A percentile compares a stretch with the other conserved stretches of the same genome.
Evolutionary conservation across 345 rosid species (phyloP).

Genomic region (Hypericum androsaemum): DNA sequence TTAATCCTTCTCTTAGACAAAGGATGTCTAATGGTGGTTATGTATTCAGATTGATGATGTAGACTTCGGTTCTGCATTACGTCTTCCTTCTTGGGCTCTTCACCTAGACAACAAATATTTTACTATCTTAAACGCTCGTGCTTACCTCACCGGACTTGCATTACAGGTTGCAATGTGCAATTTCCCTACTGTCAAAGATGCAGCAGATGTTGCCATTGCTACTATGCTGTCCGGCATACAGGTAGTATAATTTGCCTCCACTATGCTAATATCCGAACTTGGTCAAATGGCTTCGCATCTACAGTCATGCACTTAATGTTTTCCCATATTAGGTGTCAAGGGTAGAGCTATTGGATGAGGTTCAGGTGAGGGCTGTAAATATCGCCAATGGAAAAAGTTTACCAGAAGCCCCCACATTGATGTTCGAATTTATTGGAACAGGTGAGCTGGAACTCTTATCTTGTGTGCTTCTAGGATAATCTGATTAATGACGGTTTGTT

Average conservation of each 20-base stretch:
- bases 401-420: slow-evolving; percentile 74
- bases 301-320: slow-evolving; percentile 13
- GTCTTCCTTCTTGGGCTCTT: too few relatives aligned
- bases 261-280: too few relatives aligned
- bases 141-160: not conserved
- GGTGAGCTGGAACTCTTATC: slow-evolving; percentile 29
- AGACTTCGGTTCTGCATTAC: too few relatives aligned
- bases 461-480: not conserved
- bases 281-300: not conserved
- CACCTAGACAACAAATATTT: too few relatives aligned
- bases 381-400: slow-evolving; percentile 74
- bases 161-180: slow-evolving; percentile 91
- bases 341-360: slow-evolving; percentile 85
- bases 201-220: slow-evolving; percentile 94
- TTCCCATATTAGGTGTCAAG: slow-evolving; percentile 56
- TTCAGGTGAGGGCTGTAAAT: slow-evolving; percentile 74
- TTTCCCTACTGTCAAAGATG: slow-evolving; percentile 86
- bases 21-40: too few relatives aligned
- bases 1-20: too few relatives aligned
- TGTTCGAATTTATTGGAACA: slow-evolving; percentile 92
- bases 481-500: too few relatives aligned
- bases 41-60: too few relatives aligned
- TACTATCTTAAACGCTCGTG: too few relatives aligned
- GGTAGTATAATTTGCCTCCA: slow-evolving; percentile 31
- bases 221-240: slow-evolving; percentile 79